Percentiles rank a stretch among this genome's conserved stretches.
Evolutionary conservation across 78 protist species (phyloP).

Genomic region (Isochrysis galbana): DNA sequence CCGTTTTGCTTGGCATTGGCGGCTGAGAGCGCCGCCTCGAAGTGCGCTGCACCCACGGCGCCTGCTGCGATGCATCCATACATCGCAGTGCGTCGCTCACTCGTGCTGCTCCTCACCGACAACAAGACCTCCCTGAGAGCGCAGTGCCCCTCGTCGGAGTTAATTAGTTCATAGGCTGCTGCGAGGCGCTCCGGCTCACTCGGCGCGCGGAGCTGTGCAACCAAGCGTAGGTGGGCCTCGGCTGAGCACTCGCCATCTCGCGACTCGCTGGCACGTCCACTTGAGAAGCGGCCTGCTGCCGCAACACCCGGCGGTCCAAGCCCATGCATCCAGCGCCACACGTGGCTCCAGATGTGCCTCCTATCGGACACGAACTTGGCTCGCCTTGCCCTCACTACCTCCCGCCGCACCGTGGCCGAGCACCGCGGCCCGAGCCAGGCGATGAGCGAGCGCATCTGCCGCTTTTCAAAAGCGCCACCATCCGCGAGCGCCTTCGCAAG

Average conservation of each 20-base stretch:
- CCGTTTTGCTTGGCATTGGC: no score
- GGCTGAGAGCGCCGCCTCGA: background rate
- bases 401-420: background rate
- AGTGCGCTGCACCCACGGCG: background rate
- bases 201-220: background rate
- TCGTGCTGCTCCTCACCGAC: background rate
- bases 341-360: background rate
- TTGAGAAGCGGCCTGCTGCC: no score
- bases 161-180: background rate
- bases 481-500: background rate
- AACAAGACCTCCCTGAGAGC: background rate
- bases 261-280: no score
- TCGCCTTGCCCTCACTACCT: background rate
- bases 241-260: no score
- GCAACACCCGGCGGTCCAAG: background rate
- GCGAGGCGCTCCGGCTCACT: background rate
- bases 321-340: background rate
- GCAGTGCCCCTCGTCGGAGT: background rate
- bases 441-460: background rate
- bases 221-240: no score
- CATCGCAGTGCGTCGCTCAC: background rate
- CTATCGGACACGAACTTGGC: background rate
- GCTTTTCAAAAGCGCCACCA: background rate
- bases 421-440: slow-evolving; percentile 5
- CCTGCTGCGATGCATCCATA: background rate